A percentile compares a stretch with the other conserved stretches of the same genome.
Evolutionary conservation across 495 filamentous ascomycete species (phyloP).

Genomic region (Penicillium odoratum): DNA sequence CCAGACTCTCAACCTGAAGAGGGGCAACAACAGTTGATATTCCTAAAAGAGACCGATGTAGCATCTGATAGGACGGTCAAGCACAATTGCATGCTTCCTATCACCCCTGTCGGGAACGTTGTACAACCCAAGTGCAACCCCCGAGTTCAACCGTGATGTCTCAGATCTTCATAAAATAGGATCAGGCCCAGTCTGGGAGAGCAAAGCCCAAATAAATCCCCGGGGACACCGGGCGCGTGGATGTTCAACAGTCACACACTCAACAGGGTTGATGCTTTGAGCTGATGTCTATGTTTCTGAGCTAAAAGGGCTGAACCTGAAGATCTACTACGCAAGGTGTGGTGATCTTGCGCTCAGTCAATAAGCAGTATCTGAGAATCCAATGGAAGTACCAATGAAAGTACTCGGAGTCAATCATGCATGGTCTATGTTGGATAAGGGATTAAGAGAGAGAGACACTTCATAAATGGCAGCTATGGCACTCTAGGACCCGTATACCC

Average conservation of each 20-base stretch:
- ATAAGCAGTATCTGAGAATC: neutral
- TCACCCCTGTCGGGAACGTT: slow-evolving; percentile 8
- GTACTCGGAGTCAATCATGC: slow-evolving; percentile 8
- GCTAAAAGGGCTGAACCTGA: neutral
- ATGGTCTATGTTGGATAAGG: neutral
- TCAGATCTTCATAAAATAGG: slow-evolving; percentile 1
- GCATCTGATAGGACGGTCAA: neutral
- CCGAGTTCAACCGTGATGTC: slow-evolving; percentile 16
- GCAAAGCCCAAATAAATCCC: neutral
- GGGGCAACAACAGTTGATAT: neutral
- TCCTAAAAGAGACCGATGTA: neutral
- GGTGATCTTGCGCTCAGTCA: neutral
- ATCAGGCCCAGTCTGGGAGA: neutral
- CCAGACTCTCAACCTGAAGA: neutral
- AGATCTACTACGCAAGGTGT: neutral
- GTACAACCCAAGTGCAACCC: slow-evolving; percentile 5
- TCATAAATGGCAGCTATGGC: neutral
- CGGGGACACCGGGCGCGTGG: slow-evolving; percentile 3
- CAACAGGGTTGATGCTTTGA: slow-evolving; percentile 7
- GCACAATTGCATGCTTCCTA: neutral
- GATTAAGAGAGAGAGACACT: neutral
- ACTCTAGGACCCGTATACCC: too few relatives aligned
- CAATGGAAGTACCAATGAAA: neutral
- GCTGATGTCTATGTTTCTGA: neutral
- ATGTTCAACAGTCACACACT: slow-evolving; percentile 12